A percentile compares a stretch with the other conserved stretches of the same genome.
Conservation (phyloP, 306 rosid genomes). For the Trichosanthes truncata region DNA sequence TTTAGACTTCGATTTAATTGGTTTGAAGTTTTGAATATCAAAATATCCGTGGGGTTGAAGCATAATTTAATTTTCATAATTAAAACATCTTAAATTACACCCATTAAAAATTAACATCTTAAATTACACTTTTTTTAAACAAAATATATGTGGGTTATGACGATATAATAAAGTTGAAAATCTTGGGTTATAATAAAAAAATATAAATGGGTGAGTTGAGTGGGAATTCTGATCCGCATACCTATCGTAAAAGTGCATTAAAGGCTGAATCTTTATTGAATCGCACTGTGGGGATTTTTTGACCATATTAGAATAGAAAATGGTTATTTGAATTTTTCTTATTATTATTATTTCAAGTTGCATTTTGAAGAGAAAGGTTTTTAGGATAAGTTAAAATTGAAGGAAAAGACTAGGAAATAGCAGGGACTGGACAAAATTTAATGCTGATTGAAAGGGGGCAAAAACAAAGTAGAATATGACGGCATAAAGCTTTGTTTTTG, state of each 20-base stretch:
- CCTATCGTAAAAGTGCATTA: constrained; percentile 1
- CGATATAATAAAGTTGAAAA: neutral
- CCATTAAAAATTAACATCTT: no score
- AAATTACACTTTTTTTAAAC: no score
- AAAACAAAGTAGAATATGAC: neutral
- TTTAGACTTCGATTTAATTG: neutral
- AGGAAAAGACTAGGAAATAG: neutral
- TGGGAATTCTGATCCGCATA: neutral
- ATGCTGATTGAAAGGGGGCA: neutral
- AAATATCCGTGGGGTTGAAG: neutral
- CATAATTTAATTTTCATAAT: neutral
- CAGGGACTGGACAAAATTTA: neutral
- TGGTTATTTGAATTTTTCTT: neutral
- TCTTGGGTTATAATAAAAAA: neutral
- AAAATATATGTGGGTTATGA: no score
- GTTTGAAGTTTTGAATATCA: neutral
- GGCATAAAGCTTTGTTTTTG: no score
- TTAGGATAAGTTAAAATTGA: neutral
- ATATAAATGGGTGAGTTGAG: neutral
- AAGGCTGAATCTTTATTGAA: neutral
- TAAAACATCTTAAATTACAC: no score
- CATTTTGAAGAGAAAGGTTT: neutral
- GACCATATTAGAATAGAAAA: neutral
- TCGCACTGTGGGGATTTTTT: neutral
- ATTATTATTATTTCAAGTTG: neutral